Evolutionary conservation across 2,329 filamentous ascomycete genomes (phyloP).

Genomic region (Didymella sp.): DNA sequence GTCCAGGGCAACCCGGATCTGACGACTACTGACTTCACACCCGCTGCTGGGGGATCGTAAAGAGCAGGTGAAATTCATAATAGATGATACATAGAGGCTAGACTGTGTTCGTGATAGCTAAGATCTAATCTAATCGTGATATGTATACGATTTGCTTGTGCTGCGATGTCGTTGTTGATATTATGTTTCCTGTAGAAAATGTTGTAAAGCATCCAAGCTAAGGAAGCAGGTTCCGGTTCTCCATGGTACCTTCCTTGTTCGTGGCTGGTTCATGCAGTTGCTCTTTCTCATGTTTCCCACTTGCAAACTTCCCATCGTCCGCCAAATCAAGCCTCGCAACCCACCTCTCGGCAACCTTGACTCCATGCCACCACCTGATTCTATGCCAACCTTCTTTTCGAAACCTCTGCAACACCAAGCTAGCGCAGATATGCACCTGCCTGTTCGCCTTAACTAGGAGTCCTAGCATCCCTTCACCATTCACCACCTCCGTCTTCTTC

Average conservation of each 20-base stretch:
- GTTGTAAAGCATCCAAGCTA: too few relatives aligned
- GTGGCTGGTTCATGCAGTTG: not conserved
- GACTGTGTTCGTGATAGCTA: not conserved
- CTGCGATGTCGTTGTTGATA: not conserved
- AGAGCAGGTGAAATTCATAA: not conserved
- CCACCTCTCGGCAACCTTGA: constrained; percentile 31
- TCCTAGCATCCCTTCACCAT: constrained; percentile 3
- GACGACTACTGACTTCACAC: constrained; percentile 46
- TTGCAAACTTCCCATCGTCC: not conserved
- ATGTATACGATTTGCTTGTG: not conserved
- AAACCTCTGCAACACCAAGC: constrained; percentile 28
- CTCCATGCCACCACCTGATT: constrained; percentile 29
- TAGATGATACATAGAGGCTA: not conserved
- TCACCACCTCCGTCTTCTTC: not conserved
- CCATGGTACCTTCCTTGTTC: not conserved
- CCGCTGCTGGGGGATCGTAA: constrained; percentile 9
- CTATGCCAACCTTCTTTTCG: constrained; percentile 21
- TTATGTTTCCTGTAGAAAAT: not conserved
- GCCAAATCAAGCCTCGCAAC: constrained; percentile 4
- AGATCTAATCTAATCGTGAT: not conserved
- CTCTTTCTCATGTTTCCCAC: not conserved
- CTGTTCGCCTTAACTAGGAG: constrained; percentile 19
- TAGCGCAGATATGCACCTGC: constrained; percentile 27
- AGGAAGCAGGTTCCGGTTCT: not conserved
- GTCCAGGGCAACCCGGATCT: constrained; percentile 49